Evolutionary conservation across 31 red algal genomes (phyloP).

Genomic region (Pterothamnion heteromorphum): DNA sequence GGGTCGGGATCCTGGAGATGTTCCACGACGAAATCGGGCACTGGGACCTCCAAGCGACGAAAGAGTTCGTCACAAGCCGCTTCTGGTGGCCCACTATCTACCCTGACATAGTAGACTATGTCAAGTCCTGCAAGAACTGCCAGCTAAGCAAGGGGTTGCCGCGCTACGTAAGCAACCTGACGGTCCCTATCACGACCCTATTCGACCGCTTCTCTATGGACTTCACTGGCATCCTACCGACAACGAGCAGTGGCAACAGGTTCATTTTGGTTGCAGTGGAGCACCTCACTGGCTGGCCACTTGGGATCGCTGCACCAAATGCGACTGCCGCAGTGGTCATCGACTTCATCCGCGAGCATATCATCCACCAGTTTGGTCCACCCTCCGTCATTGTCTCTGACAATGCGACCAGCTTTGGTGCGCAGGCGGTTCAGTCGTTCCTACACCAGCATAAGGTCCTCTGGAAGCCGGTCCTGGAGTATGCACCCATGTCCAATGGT

Average conservation of each 20-base stretch:
- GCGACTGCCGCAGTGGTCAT: not conserved
- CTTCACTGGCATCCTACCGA: not conserved
- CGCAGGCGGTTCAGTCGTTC: no score
- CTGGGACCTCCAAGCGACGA: not conserved
- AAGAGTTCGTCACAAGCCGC: not conserved
- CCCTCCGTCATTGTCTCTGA: no score
- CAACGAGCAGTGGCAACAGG: not conserved
- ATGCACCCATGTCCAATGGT: no score
- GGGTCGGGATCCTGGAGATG: not conserved
- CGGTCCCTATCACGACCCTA: not conserved
- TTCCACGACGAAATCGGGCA: conserved; percentile 16
- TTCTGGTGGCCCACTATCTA: not conserved
- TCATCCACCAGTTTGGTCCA: no score
- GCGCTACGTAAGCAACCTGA: not conserved
- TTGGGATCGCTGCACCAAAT: not conserved
- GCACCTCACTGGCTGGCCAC: not conserved
- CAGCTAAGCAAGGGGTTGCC: not conserved
- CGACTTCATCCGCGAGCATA: no score
- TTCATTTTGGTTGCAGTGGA: conserved; percentile 28
- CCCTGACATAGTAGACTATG: not conserved
- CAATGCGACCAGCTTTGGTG: no score
- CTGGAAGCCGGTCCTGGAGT: no score
- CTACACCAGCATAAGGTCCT: no score
- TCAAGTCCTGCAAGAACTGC: not conserved
- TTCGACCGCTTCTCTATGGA: conserved; percentile 3